Evolutionary conservation across 106 monocot species (phyloP), one percentile per base, ranked within the genome.

Genomic region (Allium cepa): DNA sequence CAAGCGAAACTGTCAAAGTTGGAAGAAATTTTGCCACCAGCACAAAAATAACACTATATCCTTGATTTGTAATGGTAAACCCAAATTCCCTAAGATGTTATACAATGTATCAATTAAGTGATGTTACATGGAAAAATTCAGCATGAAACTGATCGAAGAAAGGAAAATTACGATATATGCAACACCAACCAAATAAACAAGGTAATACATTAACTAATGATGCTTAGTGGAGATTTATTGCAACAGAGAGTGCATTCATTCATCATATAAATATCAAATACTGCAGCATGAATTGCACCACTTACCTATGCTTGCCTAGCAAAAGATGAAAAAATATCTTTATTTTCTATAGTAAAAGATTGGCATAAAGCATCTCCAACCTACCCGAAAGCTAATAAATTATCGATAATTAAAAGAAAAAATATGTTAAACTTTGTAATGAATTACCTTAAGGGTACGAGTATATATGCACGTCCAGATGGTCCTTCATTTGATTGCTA

Each of bases 41-140:
- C 22, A 22, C 69, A 67, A 28, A 67, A 17, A 49, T 61, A 52
- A 4, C 46, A 63, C 60, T 55, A 50, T 63, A 77, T 76, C 49
- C 36, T 75, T 66, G 73, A 71, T 72, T 47, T 67, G n/a, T 60
- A 49, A 49, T 68, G 71, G 80, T 75, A 57, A 71, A 76, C 75
- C 58, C 72, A 77, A 74, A 67, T 36, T 68, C 76, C 50, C 45
- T 12, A 70, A 48, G 67, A 59, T 69, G 57, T 70, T 81, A 67
- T 79, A 87, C 77, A 86, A 63, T 51, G 64, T 66, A 75, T 46
- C 77, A 73, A 72, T 59, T 11, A 64, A 72, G 50, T 71, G 72
- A 79, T 74, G 61, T 84, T 87, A 87, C 86, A 84, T 77, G 56
- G 61, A 79, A 80, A 59, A 76, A 73, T 79, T 77, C 78, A 83